A percentile compares a stretch with the other conserved stretches of the same genome.
phyloP scores from a whole-genome alignment of 495 filamentous ascomycete genomes.

The Cryomyces antarcticus region DNA sequence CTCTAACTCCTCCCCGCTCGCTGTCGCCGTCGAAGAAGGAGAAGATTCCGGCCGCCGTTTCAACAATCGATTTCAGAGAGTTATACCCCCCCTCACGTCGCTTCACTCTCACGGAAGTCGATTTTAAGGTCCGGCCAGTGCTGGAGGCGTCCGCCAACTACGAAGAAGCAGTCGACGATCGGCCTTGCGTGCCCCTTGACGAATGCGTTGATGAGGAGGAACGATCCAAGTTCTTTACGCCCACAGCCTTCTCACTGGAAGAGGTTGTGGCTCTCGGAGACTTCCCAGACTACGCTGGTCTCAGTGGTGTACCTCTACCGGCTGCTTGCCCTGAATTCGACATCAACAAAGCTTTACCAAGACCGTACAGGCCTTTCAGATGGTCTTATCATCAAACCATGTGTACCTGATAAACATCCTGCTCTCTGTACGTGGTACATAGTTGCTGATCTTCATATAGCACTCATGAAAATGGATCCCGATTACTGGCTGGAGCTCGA shows the following conservation, averaged over 20 bases:
- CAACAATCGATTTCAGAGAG: conserved; percentile 22
- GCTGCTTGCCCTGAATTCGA: conserved; percentile 39
- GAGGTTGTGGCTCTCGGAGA: conserved; percentile 59
- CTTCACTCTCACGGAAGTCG: conserved; percentile 23
- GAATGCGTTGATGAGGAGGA: not conserved
- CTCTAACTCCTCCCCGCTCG: conserved; percentile 36
- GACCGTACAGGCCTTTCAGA: conserved; percentile 47
- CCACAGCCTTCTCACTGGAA: conserved; percentile 39
- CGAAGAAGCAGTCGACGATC: conserved; percentile 2
- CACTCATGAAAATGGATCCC: conserved; percentile 57
- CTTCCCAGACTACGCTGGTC: conserved; percentile 62
- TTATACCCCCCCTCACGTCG: conserved; percentile 37
- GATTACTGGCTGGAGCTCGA: conserved; percentile 91
- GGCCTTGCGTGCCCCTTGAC: not conserved
- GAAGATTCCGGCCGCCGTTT: conserved; percentile 7
- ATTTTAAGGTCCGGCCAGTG: not conserved
- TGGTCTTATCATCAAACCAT: conserved; percentile 90
- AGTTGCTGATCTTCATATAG: conserved; percentile 23
- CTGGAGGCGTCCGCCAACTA: conserved; percentile 9
- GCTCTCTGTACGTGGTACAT: not conserved
- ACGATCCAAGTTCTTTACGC: conserved; percentile 25
- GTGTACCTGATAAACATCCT: conserved; percentile 36
- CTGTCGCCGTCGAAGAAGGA: conserved; percentile 23
- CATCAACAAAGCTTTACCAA: conserved; percentile 17
- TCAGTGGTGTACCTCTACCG: conserved; percentile 66